Conservation (phyloP, 129 eudicot genomes). For the sunflower (Helianthus annuus) region HanXRQr2.0-SUNRISE NC_035448.2:6269409-6269908, state of each 20-base stretch:
- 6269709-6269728: slow-evolving; percentile 81
- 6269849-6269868: background rate
- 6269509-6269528: slow-evolving; percentile 25
- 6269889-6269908: slow-evolving; percentile 75
- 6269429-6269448: slow-evolving; percentile 19
- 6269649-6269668: slow-evolving; percentile 62
- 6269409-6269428: too few relatives aligned
- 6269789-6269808: background rate
- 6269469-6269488: slow-evolving; percentile 26
- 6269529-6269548: slow-evolving; percentile 25
- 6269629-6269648: slow-evolving; percentile 34
- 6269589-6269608: slow-evolving; percentile 36
- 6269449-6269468: slow-evolving; percentile 35
- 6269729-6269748: slow-evolving; percentile 95
- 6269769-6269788: background rate
- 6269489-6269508: slow-evolving; percentile 20
- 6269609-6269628: slow-evolving; percentile 32
- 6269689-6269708: slow-evolving; percentile 91
- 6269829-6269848: background rate
- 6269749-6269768: slow-evolving; percentile 80
- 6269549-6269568: slow-evolving; percentile 20
- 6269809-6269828: background rate
- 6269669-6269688: slow-evolving; percentile 91
- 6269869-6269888: slow-evolving; percentile 63
- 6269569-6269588: slow-evolving; percentile 43